Percentiles rank a stretch among this genome's conserved stretches.
These are phyloP conservation scores for Fusarium decemcellulare DNA, from an alignment of 2,329 filamentous ascomycete species.

Conservation along the genomic window DNA sequence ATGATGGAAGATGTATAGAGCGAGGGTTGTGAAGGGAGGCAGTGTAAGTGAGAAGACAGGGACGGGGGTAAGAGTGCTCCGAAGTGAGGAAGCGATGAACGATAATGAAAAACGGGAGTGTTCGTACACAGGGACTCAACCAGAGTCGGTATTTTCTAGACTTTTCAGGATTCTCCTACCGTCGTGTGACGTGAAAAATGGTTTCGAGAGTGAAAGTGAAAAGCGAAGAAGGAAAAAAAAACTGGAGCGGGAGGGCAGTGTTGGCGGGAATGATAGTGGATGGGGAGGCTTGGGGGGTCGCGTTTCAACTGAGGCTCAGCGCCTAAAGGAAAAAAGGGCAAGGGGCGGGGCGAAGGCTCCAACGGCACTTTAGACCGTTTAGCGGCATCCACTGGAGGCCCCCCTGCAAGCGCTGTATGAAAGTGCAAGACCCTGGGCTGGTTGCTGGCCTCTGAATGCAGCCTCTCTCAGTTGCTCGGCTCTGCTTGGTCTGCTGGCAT, in stretches of 20 bases:
- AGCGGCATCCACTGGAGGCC: conserved; percentile 17
- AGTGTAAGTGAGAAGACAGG: conserved; percentile 35
- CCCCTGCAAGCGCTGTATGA: conserved; percentile 28
- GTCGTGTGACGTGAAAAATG: conserved; percentile 15
- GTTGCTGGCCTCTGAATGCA: conserved; percentile 4
- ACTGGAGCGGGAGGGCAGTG: conserved; percentile 38
- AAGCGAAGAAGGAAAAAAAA: conserved; percentile 31
- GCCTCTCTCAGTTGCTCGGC: not conserved
- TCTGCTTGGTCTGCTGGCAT: not conserved
- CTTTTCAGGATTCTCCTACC: not conserved
- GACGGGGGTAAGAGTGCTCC: conserved; percentile 9
- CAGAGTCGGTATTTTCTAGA: not conserved
- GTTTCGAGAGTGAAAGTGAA: conserved; percentile 15
- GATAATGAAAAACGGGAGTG: conserved; percentile 4
- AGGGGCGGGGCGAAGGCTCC: not conserved
- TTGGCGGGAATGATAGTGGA: conserved; percentile 8
- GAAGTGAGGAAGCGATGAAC: conserved; percentile 6
- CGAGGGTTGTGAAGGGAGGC: conserved; percentile 7
- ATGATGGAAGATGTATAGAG: not conserved
- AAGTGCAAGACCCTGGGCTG: not conserved
- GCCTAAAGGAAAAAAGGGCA: not conserved
- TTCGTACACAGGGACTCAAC: conserved; percentile 23
- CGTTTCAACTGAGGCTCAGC: conserved; percentile 17
- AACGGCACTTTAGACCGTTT: not conserved
- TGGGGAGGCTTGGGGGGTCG: conserved; percentile 27